Evolutionary conservation across 2,329 filamentous ascomycete species (phyloP), one percentile per base, ranked within the genome.

Genomic region (Ophiostoma fasciatum): DNA sequence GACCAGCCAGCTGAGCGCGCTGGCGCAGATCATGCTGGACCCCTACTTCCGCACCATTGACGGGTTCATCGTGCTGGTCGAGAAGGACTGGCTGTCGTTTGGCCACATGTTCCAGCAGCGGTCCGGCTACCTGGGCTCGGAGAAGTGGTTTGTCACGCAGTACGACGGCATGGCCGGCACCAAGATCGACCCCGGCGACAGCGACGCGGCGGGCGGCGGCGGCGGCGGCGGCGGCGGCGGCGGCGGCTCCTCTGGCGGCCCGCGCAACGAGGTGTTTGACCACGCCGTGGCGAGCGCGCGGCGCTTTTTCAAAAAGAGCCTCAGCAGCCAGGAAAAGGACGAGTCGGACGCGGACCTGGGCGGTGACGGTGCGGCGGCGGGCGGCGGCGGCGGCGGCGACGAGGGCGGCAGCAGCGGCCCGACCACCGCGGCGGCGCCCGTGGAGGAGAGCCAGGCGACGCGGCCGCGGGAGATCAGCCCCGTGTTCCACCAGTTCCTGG

Each of bases 11-110:
- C 68, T 98, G 35, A 92, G 87, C 49, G 85, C 87, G 5, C 61
- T 98, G 38, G 79, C 85, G 38, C 87, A 98, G 58, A 68, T 98
- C 27, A 88, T 94, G 63, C 69, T 98, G 8, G 90, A 98, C 51
- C 90, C 90, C 1, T 94, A 93, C 56, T 98, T 85, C 55, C 75
- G 90, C 35, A 96, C 90, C 0, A 63, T 98, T 33, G 81, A 94
- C 47, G 90, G 90, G 1, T 98, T 96, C 55, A 87, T 96, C 47
- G 77, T 93, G 3, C 63, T 98, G 7, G 71, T 98, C 3, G 90
- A 98, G 57, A 98, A 98, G 55, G 90, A 98, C 52, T 98, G 90
- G 83, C 61, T 98, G 11, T 90, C 88, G 0, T 98, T 94, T 59
- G 90, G 90, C 2, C 88, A 98, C 57, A 94, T 94, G 78, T 98